Percentiles rank a stretch among this genome's conserved stretches.
These are phyloP conservation scores for Seiridium unicorne DNA, from an alignment of 2,329 filamentous ascomycete species.

Conservation along the genomic window DNA sequence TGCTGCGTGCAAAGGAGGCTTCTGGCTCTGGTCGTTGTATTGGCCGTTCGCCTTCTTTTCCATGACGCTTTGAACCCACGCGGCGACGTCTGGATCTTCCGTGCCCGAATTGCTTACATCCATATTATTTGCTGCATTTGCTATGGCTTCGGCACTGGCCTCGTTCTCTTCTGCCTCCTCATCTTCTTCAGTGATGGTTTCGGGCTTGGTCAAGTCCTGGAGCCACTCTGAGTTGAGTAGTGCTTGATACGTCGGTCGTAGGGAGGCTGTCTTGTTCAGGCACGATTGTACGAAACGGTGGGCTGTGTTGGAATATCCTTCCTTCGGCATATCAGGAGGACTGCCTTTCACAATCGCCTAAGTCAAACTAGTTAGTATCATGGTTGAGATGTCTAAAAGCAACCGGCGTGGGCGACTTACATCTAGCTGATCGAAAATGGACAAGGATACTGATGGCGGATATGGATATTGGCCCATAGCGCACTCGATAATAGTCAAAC, in stretches of 20 bases:
- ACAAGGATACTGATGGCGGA: conserved; percentile 94
- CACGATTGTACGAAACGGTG: conserved; percentile 86
- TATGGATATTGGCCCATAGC: conserved; percentile 94
- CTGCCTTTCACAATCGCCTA: conserved; percentile 98
- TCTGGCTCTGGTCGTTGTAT: conserved; percentile 46
- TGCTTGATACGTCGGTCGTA: conserved; percentile 91
- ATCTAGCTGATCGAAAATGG: conserved; percentile 82
- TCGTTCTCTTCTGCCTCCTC: conserved; percentile 31
- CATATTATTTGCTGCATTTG: conserved; percentile 43
- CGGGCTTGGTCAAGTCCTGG: conserved; percentile 68
- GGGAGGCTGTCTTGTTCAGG: conserved; percentile 86
- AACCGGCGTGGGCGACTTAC: too few species aligned
- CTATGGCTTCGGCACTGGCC: conserved; percentile 35
- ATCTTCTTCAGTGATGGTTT: conserved; percentile 37
- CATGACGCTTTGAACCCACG: conserved; percentile 77
- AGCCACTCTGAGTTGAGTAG: conserved; percentile 91
- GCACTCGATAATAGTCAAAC: conserved; percentile 92
- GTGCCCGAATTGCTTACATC: conserved; percentile 43
- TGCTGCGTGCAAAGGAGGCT: conserved; percentile 84
- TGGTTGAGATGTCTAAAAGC: not conserved
- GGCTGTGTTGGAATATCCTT: conserved; percentile 75
- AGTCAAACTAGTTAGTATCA: conserved; percentile 9
- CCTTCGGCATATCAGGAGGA: conserved; percentile 80
- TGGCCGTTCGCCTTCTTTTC: conserved; percentile 62
- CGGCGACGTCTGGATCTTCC: conserved; percentile 78